Base-by-base conservation (phyloP, 805 yeast genomes). In the Pachysolen tannophilus region DNA sequence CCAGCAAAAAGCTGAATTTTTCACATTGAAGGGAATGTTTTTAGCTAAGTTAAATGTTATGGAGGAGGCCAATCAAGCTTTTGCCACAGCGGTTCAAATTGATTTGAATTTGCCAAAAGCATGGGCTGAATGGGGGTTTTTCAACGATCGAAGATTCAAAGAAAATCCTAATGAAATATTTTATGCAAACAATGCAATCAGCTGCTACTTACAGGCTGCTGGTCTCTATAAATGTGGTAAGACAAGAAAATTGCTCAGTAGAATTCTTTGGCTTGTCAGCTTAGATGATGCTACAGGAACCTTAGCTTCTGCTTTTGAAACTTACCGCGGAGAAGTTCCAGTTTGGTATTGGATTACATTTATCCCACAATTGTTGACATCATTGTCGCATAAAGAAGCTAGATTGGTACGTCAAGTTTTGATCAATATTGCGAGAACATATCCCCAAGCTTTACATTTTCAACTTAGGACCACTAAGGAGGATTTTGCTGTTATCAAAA, bases 91-190 rank as follows among this genome's bases (percentile, higher is more conserved):
- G 1, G 97, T 92, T 14, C 97, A 92, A 56, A 78, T 92, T 38
- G 98, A 94, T 51, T 70, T 90, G 46, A 86, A 88, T 49, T 60
- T 92, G 31, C 95, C 97, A 2, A 90, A 92, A 55, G 97, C 98
- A 0, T 92, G 99, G 99, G 97, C 97, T 3, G 97, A 94, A 55
- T 92, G 99, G 99, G 99, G 98, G 41, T 77, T 79, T 53, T 92
- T 86, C 62, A 88, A 88, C 53, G 98, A 92, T 47, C 74, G 79
- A 20, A 67, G 95, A 28, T 78, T 86, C 55, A 82, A 84, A 45
- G 94, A 86, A 45, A 80, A 79, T 41, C 90, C 88, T 1, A 74
- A 65, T 33, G 94, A 85, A 48, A 77, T 82, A 60, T 73, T 76
- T 16, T 79, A 76, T 57, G 98, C 97, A 14, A 82, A 86, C 43